Evolutionary conservation across 108 stramenopile species (phyloP).

Genomic region (Nitzschia putrida): DNA sequence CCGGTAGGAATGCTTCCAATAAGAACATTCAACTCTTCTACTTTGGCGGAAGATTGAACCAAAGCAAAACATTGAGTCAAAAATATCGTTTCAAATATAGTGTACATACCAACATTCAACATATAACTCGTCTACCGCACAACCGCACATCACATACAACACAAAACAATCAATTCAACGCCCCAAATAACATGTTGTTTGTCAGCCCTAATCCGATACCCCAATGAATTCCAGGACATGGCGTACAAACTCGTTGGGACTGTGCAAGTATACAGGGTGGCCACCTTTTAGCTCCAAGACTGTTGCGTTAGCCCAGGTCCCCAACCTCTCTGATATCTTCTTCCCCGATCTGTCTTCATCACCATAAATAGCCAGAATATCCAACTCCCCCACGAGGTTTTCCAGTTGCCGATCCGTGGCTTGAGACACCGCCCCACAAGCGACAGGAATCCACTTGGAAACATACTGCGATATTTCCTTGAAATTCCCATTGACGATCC

Average conservation of each 20-base stretch:
- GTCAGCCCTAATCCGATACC: no score
- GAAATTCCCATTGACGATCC: constrained; percentile 29
- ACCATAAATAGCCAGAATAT: constrained; percentile 65
- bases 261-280: constrained; percentile 77
- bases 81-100: no score
- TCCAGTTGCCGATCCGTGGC: background rate
- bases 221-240: background rate
- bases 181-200: no score
- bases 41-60: no score
- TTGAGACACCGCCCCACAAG: constrained; percentile 37
- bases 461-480: constrained; percentile 28
- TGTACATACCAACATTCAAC: no score
- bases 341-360: constrained; percentile 54
- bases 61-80: no score
- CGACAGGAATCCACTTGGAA: constrained; percentile 74
- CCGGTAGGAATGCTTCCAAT: no score
- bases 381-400: background rate
- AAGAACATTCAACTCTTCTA: no score
- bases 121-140: no score
- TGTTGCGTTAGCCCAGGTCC: constrained; percentile 37
- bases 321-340: constrained; percentile 42
- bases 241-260: constrained; percentile 61
- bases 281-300: constrained; percentile 60
- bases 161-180: no score
- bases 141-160: no score